phyloP scores from a whole-genome alignment of 345 rosid species.

The Eucalyptus sp. region DNA sequence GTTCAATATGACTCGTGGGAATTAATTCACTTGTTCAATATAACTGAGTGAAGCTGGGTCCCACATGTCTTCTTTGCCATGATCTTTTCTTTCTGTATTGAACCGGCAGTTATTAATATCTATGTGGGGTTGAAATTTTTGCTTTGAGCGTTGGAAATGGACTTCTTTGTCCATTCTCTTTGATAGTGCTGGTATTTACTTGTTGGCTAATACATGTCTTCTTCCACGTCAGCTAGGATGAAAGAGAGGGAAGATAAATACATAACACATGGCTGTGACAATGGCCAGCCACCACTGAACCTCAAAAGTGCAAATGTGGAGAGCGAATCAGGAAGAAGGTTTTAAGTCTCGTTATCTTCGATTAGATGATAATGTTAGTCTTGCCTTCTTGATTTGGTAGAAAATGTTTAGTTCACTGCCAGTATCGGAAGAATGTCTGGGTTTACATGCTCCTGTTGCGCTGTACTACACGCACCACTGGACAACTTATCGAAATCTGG shows the following conservation, averaged over 20 bases:
- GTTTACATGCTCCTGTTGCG: neutral
- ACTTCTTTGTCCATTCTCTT: neutral
- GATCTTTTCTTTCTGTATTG: neutral
- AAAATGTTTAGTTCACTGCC: neutral
- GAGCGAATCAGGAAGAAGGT: neutral
- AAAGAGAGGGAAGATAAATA: neutral
- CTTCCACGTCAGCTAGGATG: neutral
- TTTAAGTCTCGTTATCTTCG: neutral
- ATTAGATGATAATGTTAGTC: neutral
- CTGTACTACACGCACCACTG: neutral
- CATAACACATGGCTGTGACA: neutral
- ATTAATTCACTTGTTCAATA: neutral
- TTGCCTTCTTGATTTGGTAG: neutral
- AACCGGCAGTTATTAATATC: neutral
- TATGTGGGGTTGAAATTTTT: neutral
- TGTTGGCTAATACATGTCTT: neutral
- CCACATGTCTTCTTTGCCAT: neutral
- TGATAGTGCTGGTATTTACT: neutral
- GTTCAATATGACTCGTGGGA: neutral
- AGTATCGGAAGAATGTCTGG: neutral
- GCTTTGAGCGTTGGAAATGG: neutral
- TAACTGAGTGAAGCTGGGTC: neutral
- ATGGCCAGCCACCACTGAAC: neutral
- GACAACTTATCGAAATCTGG: neutral
- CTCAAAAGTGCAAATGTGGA: neutral